Evolutionary conservation across 129 eudicot genomes (phyloP).

Genomic region (Ambrosia artemisiifolia): DNA sequence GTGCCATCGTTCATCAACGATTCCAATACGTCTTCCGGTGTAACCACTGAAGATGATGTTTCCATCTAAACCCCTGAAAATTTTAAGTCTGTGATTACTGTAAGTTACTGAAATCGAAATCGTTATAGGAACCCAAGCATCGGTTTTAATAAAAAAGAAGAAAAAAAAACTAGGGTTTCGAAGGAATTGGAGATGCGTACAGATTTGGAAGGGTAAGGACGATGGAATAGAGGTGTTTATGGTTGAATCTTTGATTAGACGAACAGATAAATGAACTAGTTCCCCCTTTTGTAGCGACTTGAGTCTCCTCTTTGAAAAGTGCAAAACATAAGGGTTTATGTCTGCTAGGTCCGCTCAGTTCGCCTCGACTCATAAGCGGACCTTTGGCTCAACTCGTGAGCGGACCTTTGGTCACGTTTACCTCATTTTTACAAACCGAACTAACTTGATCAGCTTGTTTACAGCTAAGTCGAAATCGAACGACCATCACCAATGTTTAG

Average conservation of each 20-base stretch:
- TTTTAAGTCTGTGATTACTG: neutral
- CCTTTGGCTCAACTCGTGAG: too few species aligned
- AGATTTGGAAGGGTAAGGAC: neutral
- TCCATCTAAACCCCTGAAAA: constrained; percentile 36
- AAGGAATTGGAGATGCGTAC: constrained; percentile 12
- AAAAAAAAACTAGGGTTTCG: constrained; percentile 24
- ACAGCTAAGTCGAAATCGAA: too few species aligned
- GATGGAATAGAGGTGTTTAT: neutral
- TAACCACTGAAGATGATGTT: constrained; percentile 51
- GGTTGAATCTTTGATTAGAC: constrained; percentile 7
- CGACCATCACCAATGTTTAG: too few species aligned
- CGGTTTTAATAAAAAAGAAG: too few species aligned
- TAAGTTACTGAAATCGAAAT: neutral
- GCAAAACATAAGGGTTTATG: neutral
- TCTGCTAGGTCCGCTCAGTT: too few species aligned
- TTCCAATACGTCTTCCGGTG: constrained; percentile 88
- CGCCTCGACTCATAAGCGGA: too few species aligned
- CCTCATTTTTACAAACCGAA: too few species aligned
- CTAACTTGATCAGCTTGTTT: too few species aligned
- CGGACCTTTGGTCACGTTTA: too few species aligned
- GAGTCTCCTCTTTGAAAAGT: neutral
- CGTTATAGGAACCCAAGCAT: neutral
- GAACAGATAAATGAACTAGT: constrained; percentile 2
- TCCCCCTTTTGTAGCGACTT: too few species aligned
- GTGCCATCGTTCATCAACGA: constrained; percentile 95